These are phyloP conservation scores for Ilex paraguariensis DNA, from an alignment of 305 asterid genomes.

Conservation along the genomic window DNA sequence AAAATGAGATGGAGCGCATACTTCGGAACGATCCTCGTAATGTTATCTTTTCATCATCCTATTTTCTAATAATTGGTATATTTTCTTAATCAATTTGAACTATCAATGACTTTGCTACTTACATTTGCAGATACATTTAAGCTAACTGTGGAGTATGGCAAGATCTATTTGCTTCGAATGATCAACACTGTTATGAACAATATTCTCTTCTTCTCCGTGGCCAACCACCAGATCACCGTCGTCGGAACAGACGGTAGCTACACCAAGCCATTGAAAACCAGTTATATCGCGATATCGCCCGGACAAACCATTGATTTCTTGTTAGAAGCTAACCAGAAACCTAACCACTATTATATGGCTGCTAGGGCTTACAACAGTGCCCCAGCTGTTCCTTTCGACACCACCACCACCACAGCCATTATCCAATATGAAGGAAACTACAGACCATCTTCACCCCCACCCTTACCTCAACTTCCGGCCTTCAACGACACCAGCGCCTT, in stretches of 20 bases:
- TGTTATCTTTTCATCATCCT: no score
- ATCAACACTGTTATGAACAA: constrained; percentile 23
- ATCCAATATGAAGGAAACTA: constrained; percentile 20
- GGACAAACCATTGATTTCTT: constrained; percentile 68
- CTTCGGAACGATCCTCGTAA: no score
- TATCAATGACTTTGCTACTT: no score
- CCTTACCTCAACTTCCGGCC: constrained; percentile 39
- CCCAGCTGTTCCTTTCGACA: constrained; percentile 17
- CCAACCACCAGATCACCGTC: constrained; percentile 25
- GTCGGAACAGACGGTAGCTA: constrained; percentile 28
- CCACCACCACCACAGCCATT: constrained; percentile 49
- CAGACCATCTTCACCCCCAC: neutral
- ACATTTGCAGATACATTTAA: constrained; percentile 11
- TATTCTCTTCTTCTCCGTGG: constrained; percentile 18
- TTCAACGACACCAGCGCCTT: constrained; percentile 40
- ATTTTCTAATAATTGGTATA: no score
- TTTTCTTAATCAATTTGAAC: no score
- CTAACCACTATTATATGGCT: constrained; percentile 49
- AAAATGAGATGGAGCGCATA: no score
- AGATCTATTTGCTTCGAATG: constrained; percentile 20
- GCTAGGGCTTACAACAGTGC: constrained; percentile 36
- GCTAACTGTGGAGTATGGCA: constrained; percentile 12
- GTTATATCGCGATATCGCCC: constrained; percentile 24
- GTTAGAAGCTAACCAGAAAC: constrained; percentile 33
- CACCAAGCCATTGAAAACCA: constrained; percentile 23